phyloP scores from a whole-genome alignment of 2,329 filamentous ascomycete genomes.

The Penicillium sp. region DNA sequence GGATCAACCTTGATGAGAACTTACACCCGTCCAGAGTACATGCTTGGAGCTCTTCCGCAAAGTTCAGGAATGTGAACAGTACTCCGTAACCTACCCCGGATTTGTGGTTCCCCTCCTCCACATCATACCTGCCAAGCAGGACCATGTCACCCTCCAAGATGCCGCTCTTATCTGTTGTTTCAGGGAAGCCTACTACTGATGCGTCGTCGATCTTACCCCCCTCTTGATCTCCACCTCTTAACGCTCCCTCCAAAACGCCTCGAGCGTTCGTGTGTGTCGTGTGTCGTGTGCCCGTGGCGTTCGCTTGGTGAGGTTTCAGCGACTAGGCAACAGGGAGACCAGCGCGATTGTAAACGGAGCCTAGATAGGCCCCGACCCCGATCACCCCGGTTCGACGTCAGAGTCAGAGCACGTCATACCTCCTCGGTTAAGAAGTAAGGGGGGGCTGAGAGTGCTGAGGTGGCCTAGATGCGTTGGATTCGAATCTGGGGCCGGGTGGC shows the following conservation, averaged over 20 bases:
- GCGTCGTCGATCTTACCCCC: conserved; percentile 5
- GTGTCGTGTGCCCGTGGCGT: conserved; percentile 3
- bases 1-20: no score
- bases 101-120: conserved; percentile 5
- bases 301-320: conserved; percentile 12
- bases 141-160: conserved; percentile 10
- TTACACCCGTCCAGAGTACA: background rate
- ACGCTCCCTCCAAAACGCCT: background rate
- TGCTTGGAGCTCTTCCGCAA: background rate
- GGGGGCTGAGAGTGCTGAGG: no score
- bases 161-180: no score
- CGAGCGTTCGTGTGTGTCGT: background rate
- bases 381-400: conserved; percentile 6
- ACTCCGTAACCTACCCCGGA: conserved; percentile 11
- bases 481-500: no score
- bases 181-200: conserved; percentile 1
- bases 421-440: conserved; percentile 2
- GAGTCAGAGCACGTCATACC: conserved; percentile 14
- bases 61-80: conserved; percentile 4
- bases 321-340: conserved; percentile 8
- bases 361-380: conserved; percentile 1
- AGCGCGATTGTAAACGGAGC: conserved; percentile 15
- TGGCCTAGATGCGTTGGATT: no score
- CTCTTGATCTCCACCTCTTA: background rate
- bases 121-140: conserved; percentile 10